phyloP scores from a whole-genome alignment of 164 flowering plant genomes.

The Chloranthus sessilifolius region DNA sequence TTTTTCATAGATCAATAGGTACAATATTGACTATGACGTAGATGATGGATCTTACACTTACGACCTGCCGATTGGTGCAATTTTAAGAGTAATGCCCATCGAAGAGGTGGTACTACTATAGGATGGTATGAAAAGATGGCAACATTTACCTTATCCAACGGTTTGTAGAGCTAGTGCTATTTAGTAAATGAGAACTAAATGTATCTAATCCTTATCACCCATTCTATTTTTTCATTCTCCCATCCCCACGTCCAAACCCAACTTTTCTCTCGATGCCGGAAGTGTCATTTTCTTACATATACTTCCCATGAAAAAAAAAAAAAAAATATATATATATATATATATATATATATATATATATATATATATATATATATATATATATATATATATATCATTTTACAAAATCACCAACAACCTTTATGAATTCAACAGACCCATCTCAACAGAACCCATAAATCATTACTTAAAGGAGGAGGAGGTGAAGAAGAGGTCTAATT shows the following conservation, averaged over 20 bases:
- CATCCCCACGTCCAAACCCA: constrained; percentile 17
- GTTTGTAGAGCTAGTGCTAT: too few species aligned
- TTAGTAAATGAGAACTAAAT: too few species aligned
- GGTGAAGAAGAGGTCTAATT: constrained; percentile 7
- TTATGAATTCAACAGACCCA: too few species aligned
- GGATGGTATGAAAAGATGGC: not conserved
- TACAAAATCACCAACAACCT: too few species aligned
- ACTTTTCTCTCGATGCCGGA: constrained; percentile 24
- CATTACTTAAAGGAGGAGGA: constrained; percentile 8
- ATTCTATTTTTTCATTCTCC: constrained; percentile 10
- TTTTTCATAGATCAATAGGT: too few species aligned
- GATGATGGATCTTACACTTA: not conserved
- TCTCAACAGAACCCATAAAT: constrained; percentile 12
- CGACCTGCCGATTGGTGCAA: not conserved
- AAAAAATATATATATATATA: too few species aligned
- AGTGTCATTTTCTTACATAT: constrained; percentile 93
- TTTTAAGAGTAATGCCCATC: not conserved
- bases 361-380: too few species aligned
- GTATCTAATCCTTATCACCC: too few species aligned
- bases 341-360: too few species aligned
- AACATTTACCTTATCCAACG: constrained; percentile 16
- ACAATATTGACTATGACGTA: too few species aligned
- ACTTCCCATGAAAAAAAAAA: constrained; percentile 72
- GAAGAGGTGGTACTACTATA: not conserved
- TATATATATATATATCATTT: too few species aligned